Percentiles rank a stretch among this genome's conserved stretches.
phyloP scores from a whole-genome alignment of 225 moss, liverwort and hornwort species.

The Asterella californica region DNA sequence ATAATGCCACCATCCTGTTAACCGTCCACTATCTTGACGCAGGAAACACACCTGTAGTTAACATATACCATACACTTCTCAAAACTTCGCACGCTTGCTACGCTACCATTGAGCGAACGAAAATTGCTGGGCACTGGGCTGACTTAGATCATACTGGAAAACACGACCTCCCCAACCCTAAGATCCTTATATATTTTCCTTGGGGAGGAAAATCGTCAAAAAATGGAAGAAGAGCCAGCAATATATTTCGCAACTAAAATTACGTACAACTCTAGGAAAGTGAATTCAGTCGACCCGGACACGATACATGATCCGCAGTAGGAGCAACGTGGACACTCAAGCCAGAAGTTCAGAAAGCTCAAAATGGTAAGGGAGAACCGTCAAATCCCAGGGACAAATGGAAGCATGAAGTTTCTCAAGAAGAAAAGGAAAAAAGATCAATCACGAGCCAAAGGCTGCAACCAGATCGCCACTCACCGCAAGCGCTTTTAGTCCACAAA shows the following conservation, averaged over 20 bases:
- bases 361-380: background rate
- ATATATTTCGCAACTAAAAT: no score
- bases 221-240: no score
- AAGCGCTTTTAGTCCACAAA: slow-evolving; percentile 11
- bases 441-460: background rate
- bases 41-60: background rate
- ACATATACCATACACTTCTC: background rate
- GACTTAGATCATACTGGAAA: background rate
- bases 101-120: background rate
- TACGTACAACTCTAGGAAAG: no score
- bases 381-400: background rate
- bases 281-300: background rate
- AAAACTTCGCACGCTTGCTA: background rate
- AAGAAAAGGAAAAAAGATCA: background rate
- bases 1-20: background rate
- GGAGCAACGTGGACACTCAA: background rate
- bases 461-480: slow-evolving; percentile 5
- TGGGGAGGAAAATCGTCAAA: background rate
- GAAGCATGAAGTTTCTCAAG: background rate
- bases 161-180: background rate
- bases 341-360: background rate
- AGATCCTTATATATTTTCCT: background rate
- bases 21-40: background rate
- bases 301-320: background rate
- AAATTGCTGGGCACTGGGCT: background rate